Conservation (phyloP, 1,139 yeast species). For the Debaryomycetaceae sp. region DNA sequence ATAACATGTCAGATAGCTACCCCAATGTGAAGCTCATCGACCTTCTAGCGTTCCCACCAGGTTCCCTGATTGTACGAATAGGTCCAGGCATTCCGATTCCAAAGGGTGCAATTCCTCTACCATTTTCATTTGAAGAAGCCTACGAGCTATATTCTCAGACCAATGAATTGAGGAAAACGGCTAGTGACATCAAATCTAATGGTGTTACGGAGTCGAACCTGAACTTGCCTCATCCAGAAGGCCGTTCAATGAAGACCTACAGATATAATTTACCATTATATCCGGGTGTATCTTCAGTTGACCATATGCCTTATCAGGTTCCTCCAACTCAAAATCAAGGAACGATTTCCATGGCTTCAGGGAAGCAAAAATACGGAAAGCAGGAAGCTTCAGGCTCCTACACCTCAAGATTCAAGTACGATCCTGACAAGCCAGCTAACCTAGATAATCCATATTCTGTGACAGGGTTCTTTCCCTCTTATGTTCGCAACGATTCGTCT, state of each 20-base stretch:
- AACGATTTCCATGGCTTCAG: neutral
- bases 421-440: conserved; percentile 1
- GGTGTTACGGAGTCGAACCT: neutral
- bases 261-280: neutral
- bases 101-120: conserved; percentile 19
- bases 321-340: neutral
- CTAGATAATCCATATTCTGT: conserved; percentile 7
- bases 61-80: conserved; percentile 16
- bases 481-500: neutral
- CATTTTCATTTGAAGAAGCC: conserved; percentile 4
- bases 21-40: neutral
- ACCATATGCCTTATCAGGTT: neutral
- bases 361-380: neutral
- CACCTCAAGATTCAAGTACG: neutral
- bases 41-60: conserved; percentile 11
- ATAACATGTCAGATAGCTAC: neutral
- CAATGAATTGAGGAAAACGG: neutral
- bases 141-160: neutral
- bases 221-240: neutral
- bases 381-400: neutral
- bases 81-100: conserved; percentile 25
- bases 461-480: conserved; percentile 8
- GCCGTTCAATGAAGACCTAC: neutral
- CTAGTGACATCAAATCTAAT: too few relatives aligned
- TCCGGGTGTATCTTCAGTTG: neutral